Base-by-base conservation (phyloP, 495 filamentous ascomycete genomes). In the Recurvomyces mirabilis region DNA sequence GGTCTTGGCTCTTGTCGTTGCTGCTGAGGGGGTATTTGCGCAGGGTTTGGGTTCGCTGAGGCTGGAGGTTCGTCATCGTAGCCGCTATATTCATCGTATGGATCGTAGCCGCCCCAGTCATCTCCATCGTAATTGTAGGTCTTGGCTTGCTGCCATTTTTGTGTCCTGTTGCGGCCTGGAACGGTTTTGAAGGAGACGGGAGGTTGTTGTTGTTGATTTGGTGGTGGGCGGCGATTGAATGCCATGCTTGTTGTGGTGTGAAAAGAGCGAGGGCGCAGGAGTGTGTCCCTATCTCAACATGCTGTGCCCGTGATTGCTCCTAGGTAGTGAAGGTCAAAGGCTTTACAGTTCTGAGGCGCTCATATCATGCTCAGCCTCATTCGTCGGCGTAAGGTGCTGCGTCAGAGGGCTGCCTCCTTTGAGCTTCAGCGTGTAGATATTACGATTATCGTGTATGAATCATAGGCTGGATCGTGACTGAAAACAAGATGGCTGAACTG, bases 101-200 rank as follows among this genome's bases (percentile, higher is more conserved):
- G 77, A 33, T 89, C 82, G 25, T 85, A 82, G 36, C 81, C 82
- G 31, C 87, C 91, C 84, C 91, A 95, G 55, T 94, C 89, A 52
- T 85, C 87, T 47, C 88, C 91, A 55, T 88, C 91, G 55, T 98
- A 98, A 46, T 80, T 81, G 46, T 79, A 76, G 28, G 78, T 70
- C 60, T 89, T 93, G 18, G 91, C 91, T 54, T 94, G 80, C 10
- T 88, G 81, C 91, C 91, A 98, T 67, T 87, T 87, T 64, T 78
- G 87, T 14, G 91, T 95, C 65, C 94, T 93, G 24, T 80, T 70
- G 45, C 91, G 82, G 63, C 84, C 87, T 21, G 94, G 80, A 59
- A 96, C 94, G 11, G 87, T 73, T 56, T 71, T 76, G 62, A 77
- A 84, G 32, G 74, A 74, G 14, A 74, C 58, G 23, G 78, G 69